A percentile compares a stretch with the other conserved stretches of the same genome.
Evolutionary conservation across 106 monocot species (phyloP).

Genomic region (Platanthera guangdongensis): DNA sequence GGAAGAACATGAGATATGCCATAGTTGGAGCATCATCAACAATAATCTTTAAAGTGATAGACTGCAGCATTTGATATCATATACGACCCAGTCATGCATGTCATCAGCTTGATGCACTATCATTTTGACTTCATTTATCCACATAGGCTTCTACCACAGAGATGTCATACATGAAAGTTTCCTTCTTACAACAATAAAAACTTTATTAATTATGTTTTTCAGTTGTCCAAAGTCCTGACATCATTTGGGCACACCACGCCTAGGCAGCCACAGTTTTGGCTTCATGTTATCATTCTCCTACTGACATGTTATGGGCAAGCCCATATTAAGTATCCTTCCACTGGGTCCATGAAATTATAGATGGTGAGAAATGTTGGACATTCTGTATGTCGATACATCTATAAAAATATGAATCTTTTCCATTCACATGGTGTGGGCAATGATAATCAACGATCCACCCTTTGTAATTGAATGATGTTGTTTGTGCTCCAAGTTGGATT

Average conservation of each 20-base stretch:
- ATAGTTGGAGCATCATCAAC: neutral
- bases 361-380: neutral
- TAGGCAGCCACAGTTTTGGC: too few species aligned
- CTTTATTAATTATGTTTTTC: neutral
- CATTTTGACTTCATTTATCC: neutral
- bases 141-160: neutral
- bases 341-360: neutral
- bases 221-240: neutral
- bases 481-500: neutral
- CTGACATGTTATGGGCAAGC: too few species aligned
- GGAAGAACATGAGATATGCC: constrained; percentile 3
- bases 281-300: too few species aligned
- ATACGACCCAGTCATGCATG: neutral
- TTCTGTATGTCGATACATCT: neutral
- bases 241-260: neutral
- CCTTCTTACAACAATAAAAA: neutral
- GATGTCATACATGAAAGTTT: neutral
- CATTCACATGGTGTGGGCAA: constrained; percentile 12
- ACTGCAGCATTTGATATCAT: neutral
- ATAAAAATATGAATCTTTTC: constrained; percentile 10
- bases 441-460: constrained; percentile 12
- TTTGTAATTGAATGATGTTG: neutral
- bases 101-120: neutral
- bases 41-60: neutral
- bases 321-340: neutral